These are phyloP conservation scores for Nakazawaea anatomiae DNA, from an alignment of 805 yeast genomes.

Conservation along the genomic window DNA sequence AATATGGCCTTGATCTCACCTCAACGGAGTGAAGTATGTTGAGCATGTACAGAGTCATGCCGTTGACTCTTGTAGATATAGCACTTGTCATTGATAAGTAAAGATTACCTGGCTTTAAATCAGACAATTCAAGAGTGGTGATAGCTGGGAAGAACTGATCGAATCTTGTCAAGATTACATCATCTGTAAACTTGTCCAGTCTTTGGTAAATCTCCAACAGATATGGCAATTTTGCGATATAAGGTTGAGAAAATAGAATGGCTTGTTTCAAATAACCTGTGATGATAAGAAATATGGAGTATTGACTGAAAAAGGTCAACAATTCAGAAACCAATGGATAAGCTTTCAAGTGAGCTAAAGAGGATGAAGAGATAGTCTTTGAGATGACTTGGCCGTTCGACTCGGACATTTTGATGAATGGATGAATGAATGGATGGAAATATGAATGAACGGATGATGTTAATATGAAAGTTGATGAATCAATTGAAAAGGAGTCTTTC, in stretches of 20 bases:
- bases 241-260: constrained; percentile 9
- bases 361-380: background rate
- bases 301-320: constrained; percentile 12
- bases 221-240: constrained; percentile 15
- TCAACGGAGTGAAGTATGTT: constrained; percentile 3
- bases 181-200: constrained; percentile 19
- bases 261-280: constrained; percentile 14
- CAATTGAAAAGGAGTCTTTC: too few species aligned
- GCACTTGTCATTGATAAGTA: background rate
- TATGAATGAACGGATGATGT: too few species aligned
- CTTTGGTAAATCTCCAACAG: constrained; percentile 15
- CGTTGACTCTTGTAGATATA: background rate
- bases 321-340: constrained; percentile 26
- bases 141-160: constrained; percentile 25
- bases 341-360: constrained; percentile 19
- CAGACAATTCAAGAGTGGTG: constrained; percentile 16
- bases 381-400: background rate
- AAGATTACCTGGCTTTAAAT: background rate
- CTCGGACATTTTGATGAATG: constrained; percentile 1
- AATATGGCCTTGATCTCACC: constrained; percentile 11
- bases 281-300: constrained; percentile 15
- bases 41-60: background rate
- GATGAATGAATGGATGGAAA: too few species aligned
- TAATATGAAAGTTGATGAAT: too few species aligned
- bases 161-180: constrained; percentile 17